Base-by-base conservation (phyloP, 2,329 filamentous ascomycete species). In the Cladophialophora psammophila region DNA sequence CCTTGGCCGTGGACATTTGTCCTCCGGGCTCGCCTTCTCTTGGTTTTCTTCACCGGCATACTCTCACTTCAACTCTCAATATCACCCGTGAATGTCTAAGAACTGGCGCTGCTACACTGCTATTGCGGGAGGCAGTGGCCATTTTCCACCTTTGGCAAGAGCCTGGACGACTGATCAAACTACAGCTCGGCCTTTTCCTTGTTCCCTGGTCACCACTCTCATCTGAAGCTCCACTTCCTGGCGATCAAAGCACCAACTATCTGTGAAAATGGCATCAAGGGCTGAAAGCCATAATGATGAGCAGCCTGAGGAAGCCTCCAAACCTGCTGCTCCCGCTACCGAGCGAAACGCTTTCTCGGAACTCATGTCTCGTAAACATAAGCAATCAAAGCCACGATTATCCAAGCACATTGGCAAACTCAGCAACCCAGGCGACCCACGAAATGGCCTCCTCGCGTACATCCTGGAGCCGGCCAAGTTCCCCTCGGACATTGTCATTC, bases 401-500 rank as follows among this genome's bases (percentile, higher is more conserved):
- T 54, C 68, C 67, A 38, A 38, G 40, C 53, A 62, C 9, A 18
- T 50, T 3, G 63, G 58, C 31, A 68, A 58, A 50, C 60, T 64
- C 55, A 61, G 72, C 53, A 67, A 67, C 42, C 57, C 64, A 38
- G 42, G 67, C 65, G 69, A 76, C 38, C 20, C 50, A 50, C 55
- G 56, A n/a, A 64, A 56, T 53, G 57, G 59, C 0, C 84, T 95
- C 0, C 87, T 87, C 52, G 80, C 83, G 20, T 95, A 95, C 78
- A 89, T 91, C 57, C 73, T 80, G 7, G 79, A 87, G 61, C 92
- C 92, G 0, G 82, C 85, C 38, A 81, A 83, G 1, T 90, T 87
- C 73, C 84, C 88, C 1, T 83, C 81, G 32, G 80, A 85, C 8
- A 86, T 93, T 1, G 82, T 95, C 63, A 89, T 88, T 74, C 40